Conservation (phyloP, 371 early-diverging fungal species). For the Mucor piriformis region DNA sequence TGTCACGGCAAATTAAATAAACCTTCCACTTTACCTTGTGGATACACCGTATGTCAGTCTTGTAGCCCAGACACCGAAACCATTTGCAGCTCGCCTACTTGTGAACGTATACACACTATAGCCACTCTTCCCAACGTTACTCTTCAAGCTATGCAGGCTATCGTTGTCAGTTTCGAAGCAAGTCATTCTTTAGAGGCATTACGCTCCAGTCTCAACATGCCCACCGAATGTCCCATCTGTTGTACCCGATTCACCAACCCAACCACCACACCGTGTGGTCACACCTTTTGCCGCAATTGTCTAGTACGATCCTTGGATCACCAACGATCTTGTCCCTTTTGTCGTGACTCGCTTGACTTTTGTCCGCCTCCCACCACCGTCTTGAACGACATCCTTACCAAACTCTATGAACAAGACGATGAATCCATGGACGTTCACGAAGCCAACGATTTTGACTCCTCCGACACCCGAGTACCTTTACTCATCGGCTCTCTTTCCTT, state of each 20-base stretch:
- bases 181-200: slow-evolving; percentile 5
- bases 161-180: not conserved
- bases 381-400: slow-evolving; percentile 7
- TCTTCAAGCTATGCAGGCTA: slow-evolving; percentile 19
- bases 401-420: slow-evolving; percentile 19
- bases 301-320: slow-evolving; percentile 44
- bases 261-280: slow-evolving; percentile 71
- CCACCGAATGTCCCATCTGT: slow-evolving; percentile 72
- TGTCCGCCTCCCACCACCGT: slow-evolving; percentile 31
- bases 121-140: slow-evolving; percentile 18
- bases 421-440: slow-evolving; percentile 11
- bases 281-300: slow-evolving; percentile 69
- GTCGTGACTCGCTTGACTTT: slow-evolving; percentile 26
- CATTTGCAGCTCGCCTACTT: slow-evolving; percentile 9
- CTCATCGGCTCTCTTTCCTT: slow-evolving; percentile 66
- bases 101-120: slow-evolving; percentile 22
- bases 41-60: slow-evolving; percentile 41
- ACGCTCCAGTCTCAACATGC: slow-evolving; percentile 9
- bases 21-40: slow-evolving; percentile 55
- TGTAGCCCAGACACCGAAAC: slow-evolving; percentile 26
- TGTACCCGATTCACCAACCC: slow-evolving; percentile 57
- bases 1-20: slow-evolving; percentile 22
- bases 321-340: slow-evolving; percentile 34
- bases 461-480: slow-evolving; percentile 47
- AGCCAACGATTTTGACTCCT: slow-evolving; percentile 6